Base-by-base conservation (phyloP, 768 basidiomycete genomes). In the Tricholomella constricta region DNA sequence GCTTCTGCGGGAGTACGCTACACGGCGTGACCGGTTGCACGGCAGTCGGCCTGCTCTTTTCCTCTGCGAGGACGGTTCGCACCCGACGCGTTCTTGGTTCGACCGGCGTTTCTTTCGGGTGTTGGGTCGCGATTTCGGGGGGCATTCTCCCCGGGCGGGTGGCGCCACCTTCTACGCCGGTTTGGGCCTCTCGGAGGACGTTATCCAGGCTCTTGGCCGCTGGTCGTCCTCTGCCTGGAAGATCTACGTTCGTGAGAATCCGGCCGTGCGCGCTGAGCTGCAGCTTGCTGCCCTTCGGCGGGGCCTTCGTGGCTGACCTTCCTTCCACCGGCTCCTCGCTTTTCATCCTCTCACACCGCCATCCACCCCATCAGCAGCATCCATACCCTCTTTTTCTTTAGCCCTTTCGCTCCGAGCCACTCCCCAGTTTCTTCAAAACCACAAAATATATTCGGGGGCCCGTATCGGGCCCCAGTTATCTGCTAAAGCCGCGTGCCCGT, bases 31-130 rank as follows among this genome's bases (percentile, higher is more conserved):
- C 46, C 2, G 6, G 1, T 4, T 53, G 0, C 64, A 65, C 42
- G 51, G 55, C 10, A 36, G 42, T 0, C 45, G 48, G 4, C 29
- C 59, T 11, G 60, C 58, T 10, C 44, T 68, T 0, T 66, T 68
- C 51, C 9, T 68, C 2, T 37, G 43, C 6, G 37, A 59, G 41
- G 51, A 65, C 43, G 61, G 67, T 2, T 52, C 54, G 6, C 38
- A 48, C 6, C 64, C 62, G 0, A 64, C 57, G 5, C 53, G 60
- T 0, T 37, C 56, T 12, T 67, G 64, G 64, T 67, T 67, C 29
- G 59, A 62, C 12, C 17, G 26, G 3, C 51, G 51, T 9, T 58
- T 67, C 17, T 60, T 58, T 44, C 27, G 55, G 3, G 4, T 64
- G 10, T 32, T 61, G 4, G 46, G 43, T 12, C 47, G 27, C 14